Percentiles rank a stretch among this genome's conserved stretches.
Evolutionary conservation across 192 early-diverging fungal species (phyloP).

Genomic region (Globomyces pollinis-pini): DNA sequence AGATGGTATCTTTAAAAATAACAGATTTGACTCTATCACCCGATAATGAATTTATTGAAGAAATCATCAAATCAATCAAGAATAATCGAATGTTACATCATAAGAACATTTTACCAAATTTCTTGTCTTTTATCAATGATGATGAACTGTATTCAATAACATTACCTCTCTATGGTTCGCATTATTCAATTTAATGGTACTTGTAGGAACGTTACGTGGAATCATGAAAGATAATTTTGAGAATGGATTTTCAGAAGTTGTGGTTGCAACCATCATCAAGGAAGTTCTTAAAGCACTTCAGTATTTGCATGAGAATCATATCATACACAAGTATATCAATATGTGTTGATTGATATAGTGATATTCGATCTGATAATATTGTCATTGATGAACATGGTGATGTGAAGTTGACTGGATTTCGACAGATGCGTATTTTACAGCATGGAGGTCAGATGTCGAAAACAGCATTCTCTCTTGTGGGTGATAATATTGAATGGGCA

Average conservation of each 20-base stretch:
- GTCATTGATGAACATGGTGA: slow-evolving; percentile 44
- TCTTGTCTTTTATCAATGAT: slow-evolving; percentile 40
- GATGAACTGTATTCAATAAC: slow-evolving; percentile 56
- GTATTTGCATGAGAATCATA: slow-evolving; percentile 48
- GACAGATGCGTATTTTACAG: slow-evolving; percentile 37
- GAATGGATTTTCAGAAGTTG: slow-evolving; percentile 37
- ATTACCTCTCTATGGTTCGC: slow-evolving; percentile 32
- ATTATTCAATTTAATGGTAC: neutral
- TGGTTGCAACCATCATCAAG: slow-evolving; percentile 44
- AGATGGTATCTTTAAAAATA: slow-evolving; percentile 45
- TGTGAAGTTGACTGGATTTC: slow-evolving; percentile 42
- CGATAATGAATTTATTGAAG: slow-evolving; percentile 49
- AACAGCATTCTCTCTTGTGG: slow-evolving; percentile 43
- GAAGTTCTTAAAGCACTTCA: slow-evolving; percentile 44
- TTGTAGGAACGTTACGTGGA: slow-evolving; percentile 34
- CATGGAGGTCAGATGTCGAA: slow-evolving; percentile 30
- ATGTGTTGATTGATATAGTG: slow-evolving; percentile 7
- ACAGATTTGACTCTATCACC: slow-evolving; percentile 50
- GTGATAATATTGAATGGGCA: slow-evolving; percentile 52
- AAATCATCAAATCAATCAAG: slow-evolving; percentile 28
- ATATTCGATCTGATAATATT: slow-evolving; percentile 52
- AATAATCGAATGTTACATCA: slow-evolving; percentile 40
- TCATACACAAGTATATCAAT: slow-evolving; percentile 51
- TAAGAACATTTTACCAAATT: slow-evolving; percentile 47
- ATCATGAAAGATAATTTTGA: slow-evolving; percentile 43